These are phyloP conservation scores for Tulasnella sp. DNA, from an alignment of 768 basidiomycete species.

Conservation along the genomic window DNA sequence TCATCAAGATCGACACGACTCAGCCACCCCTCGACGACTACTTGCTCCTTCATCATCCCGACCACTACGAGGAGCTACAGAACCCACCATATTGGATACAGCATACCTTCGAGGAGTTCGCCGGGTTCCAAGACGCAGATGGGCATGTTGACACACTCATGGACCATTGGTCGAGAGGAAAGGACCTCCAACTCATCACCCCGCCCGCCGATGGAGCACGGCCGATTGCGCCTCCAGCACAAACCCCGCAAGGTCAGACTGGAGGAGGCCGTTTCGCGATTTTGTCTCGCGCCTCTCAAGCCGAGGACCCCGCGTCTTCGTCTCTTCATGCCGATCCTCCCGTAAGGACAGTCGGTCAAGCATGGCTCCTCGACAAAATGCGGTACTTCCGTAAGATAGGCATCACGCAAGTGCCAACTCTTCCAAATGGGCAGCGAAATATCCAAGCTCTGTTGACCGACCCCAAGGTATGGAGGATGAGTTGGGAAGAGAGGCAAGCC, in stretches of 20 bases:
- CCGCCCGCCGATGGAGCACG: neutral
- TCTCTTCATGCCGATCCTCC: neutral
- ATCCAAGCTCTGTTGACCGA: conserved; percentile 41
- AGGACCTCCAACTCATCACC: conserved; percentile 12
- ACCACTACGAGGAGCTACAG: conserved; percentile 44
- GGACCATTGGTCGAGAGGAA: conserved; percentile 12
- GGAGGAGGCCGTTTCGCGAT: neutral
- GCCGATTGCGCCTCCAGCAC: neutral
- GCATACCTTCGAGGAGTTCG: conserved; percentile 26
- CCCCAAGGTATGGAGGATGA: conserved; percentile 53
- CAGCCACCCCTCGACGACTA: conserved; percentile 43
- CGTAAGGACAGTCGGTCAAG: neutral
- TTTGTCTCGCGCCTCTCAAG: neutral
- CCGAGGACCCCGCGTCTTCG: neutral
- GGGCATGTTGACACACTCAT: neutral
- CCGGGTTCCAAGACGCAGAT: conserved; percentile 27
- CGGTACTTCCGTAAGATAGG: conserved; percentile 3
- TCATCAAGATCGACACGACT: conserved; percentile 38
- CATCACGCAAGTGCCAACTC: neutral
- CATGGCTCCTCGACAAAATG: neutral
- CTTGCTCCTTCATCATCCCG: conserved; percentile 47
- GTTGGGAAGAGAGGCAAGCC: conserved; percentile 44
- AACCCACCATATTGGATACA: conserved; percentile 50
- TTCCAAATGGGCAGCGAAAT: conserved; percentile 32
- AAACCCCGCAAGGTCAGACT: neutral